These are phyloP conservation scores for Gleditsia sinensis DNA, from an alignment of 306 rosid species.

Conservation along the genomic window DNA sequence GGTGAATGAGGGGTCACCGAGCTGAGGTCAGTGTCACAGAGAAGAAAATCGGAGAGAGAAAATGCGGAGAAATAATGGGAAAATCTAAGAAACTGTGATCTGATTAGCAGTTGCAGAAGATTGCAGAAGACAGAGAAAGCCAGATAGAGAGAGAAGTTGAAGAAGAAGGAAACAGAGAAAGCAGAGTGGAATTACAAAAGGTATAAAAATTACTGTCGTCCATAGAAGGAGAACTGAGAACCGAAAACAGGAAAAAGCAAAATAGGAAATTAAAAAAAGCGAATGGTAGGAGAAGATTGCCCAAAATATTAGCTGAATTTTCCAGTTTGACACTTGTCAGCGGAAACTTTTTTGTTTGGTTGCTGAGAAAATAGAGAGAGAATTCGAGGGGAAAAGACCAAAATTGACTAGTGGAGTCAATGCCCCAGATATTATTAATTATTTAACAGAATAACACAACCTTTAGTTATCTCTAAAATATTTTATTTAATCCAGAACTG, in stretches of 20 bases:
- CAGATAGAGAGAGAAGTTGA: neutral
- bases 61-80: slow-evolving; percentile 50
- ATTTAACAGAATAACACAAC: too few species aligned
- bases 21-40: slow-evolving; percentile 29
- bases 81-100: slow-evolving; percentile 58
- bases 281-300: neutral
- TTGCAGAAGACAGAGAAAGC: slow-evolving; percentile 47
- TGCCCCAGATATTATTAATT: neutral
- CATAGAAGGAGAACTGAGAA: neutral
- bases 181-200: neutral
- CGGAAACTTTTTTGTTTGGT: neutral
- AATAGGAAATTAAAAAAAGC: neutral
- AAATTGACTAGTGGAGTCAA: neutral
- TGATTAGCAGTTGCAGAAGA: slow-evolving; percentile 51
- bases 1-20: slow-evolving; percentile 38
- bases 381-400: neutral
- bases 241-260: neutral
- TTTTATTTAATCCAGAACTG: too few species aligned
- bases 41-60: slow-evolving; percentile 38
- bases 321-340: neutral
- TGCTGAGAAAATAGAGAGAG: neutral
- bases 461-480: too few species aligned
- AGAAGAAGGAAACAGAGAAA: neutral
- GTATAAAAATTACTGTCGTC: neutral
- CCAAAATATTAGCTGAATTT: neutral